Conservation (phyloP, 352 stramenopile genomes). For the Phytophthora niederhauseri region DNA sequence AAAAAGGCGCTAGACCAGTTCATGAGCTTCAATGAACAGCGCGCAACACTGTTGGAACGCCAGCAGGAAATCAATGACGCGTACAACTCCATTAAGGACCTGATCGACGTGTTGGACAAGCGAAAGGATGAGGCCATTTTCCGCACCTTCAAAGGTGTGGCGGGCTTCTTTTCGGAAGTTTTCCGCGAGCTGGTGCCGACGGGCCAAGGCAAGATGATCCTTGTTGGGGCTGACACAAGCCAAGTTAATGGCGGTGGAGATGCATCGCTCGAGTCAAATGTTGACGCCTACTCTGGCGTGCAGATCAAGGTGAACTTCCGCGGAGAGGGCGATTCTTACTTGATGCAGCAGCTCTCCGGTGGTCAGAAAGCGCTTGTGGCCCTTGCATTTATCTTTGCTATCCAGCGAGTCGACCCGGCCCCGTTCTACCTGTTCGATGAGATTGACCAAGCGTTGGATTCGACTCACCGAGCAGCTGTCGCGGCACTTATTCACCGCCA, state of each 20-base stretch:
- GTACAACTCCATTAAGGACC: slow-evolving; percentile 88
- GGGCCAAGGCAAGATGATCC: slow-evolving; percentile 96
- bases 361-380: slow-evolving; percentile 99
- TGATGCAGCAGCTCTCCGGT: slow-evolving; percentile 99
- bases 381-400: slow-evolving; percentile 99
- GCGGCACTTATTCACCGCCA: slow-evolving; percentile 97
- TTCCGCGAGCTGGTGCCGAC: slow-evolving; percentile 98
- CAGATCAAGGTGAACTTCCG: slow-evolving; percentile 99
- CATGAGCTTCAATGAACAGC: slow-evolving; percentile 97
- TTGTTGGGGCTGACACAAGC: slow-evolving; percentile 91
- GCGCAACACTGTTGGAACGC: slow-evolving; percentile 90
- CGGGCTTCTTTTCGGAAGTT: slow-evolving; percentile 98
- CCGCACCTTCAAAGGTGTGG: slow-evolving; percentile 98
- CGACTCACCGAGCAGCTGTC: slow-evolving; percentile 97
- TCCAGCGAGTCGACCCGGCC: slow-evolving; percentile 98
- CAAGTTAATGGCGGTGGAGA: slow-evolving; percentile 24
- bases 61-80: slow-evolving; percentile 97
- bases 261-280: slow-evolving; percentile 43
- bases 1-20: slow-evolving; percentile 99
- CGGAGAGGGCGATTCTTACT: slow-evolving; percentile 94
- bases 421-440: slow-evolving; percentile 99
- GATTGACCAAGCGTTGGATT: slow-evolving; percentile 99
- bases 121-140: slow-evolving; percentile 99
- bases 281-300: slow-evolving; percentile 97
- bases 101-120: slow-evolving; percentile 93